Evolutionary conservation across 1,284 basidiomycete genomes (phyloP).

Genomic region (Cystobasidium pallidum): DNA sequence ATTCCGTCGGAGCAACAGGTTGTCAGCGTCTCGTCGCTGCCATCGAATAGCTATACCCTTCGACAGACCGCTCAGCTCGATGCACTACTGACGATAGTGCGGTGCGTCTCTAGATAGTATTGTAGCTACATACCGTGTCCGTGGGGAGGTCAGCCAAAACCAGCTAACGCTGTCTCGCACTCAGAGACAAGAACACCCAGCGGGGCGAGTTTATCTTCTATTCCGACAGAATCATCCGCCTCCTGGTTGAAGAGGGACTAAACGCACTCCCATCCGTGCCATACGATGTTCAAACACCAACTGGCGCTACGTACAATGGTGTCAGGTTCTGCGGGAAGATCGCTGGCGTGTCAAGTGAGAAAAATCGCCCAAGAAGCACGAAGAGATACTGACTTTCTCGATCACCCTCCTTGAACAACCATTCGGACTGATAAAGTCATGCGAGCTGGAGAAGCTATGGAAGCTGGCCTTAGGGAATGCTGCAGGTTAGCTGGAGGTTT

Average conservation of each 20-base stretch:
- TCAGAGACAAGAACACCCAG: constrained; percentile 54
- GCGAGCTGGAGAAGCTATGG: constrained; percentile 60
- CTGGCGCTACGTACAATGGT: constrained; percentile 81
- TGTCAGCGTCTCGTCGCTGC: constrained; percentile 58
- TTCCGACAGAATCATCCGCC: constrained; percentile 62
- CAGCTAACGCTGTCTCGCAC: too few relatives aligned
- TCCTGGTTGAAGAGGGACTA: constrained; percentile 71
- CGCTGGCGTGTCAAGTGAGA: constrained; percentile 46
- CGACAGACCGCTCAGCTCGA: constrained; percentile 89
- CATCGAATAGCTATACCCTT: constrained; percentile 79
- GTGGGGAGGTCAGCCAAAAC: too few relatives aligned
- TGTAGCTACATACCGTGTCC: too few relatives aligned
- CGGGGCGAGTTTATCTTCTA: constrained; percentile 97
- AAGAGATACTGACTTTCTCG: constrained; percentile 58
- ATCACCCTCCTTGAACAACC: neutral
- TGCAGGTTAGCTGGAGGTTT: constrained; percentile 59
- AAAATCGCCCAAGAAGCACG: constrained; percentile 6
- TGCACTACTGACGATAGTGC: constrained; percentile 92
- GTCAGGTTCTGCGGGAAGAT: constrained; percentile 93
- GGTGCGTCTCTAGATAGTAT: constrained; percentile 19
- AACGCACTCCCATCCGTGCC: constrained; percentile 92
- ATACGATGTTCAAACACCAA: constrained; percentile 61
- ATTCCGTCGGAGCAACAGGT: constrained; percentile 10
- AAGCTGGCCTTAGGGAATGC: constrained; percentile 81
- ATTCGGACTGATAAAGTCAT: constrained; percentile 70